Conservation (phyloP, 1,284 basidiomycete species). For the Golubevia sp. region DNA sequence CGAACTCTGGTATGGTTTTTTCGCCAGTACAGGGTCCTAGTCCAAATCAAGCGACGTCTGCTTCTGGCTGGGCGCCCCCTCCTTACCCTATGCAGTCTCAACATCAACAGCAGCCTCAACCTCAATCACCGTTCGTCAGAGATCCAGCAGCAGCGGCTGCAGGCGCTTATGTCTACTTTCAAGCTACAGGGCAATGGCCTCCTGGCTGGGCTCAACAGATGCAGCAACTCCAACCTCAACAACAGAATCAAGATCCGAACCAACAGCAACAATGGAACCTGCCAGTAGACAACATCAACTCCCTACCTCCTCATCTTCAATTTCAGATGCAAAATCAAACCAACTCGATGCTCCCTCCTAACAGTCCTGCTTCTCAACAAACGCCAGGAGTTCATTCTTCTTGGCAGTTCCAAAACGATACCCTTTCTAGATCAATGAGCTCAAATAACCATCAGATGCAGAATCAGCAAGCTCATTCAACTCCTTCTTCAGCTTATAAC, state of each 20-base stretch:
- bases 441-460: no score
- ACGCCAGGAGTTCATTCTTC: no score
- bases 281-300: no score
- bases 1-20: background rate
- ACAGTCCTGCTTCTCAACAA: no score
- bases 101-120: background rate
- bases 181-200: background rate
- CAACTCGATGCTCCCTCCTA: no score
- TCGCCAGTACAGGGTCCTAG: background rate
- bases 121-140: background rate
- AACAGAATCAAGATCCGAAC: conserved; percentile 1
- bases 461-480: background rate
- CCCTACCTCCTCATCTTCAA: no score
- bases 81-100: background rate
- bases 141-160: background rate
- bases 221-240: conserved; percentile 6
- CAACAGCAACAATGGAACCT: background rate
- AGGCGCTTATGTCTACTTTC: background rate
- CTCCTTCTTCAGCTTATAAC: background rate
- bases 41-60: conserved; percentile 1
- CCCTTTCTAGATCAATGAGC: no score
- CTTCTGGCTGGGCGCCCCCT: conserved; percentile 3
- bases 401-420: no score
- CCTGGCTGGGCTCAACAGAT: conserved; percentile 1
- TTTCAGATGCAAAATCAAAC: no score